phyloP scores from a whole-genome alignment of 306 rosid species.

The Lathyrus oleraceus region DNA sequence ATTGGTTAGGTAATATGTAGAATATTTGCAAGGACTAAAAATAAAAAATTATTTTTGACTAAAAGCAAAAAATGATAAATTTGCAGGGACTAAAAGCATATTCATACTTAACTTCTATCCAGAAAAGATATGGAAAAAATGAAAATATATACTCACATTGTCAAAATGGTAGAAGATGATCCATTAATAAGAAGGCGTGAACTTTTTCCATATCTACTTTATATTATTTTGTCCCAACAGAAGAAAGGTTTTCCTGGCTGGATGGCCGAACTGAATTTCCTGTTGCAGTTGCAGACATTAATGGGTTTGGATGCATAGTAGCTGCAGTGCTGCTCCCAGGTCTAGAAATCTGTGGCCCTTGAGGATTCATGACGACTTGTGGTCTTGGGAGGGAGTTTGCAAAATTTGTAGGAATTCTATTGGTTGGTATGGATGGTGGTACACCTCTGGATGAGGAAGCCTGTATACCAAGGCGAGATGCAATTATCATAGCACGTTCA shows the following conservation, averaged over 20 bases:
- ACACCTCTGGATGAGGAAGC: constrained; percentile 64
- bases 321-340: constrained; percentile 53
- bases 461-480: constrained; percentile 73
- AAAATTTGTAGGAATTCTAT: constrained; percentile 54
- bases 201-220: constrained; percentile 25
- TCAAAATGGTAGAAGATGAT: constrained; percentile 32
- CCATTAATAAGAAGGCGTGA: constrained; percentile 32
- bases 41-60: too few relatives aligned
- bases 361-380: constrained; percentile 52
- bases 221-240: constrained; percentile 55
- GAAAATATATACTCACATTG: constrained; percentile 40
- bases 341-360: constrained; percentile 62
- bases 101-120: background rate
- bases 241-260: constrained; percentile 58
- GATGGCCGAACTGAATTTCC: constrained; percentile 64
- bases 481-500: constrained; percentile 84
- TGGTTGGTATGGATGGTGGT: constrained; percentile 55
- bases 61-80: too few relatives aligned
- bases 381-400: constrained; percentile 69
- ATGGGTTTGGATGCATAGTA: constrained; percentile 47
- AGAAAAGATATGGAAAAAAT: constrained; percentile 2
- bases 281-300: constrained; percentile 47
- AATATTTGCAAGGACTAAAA: too few relatives aligned
- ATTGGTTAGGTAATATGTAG: too few relatives aligned
- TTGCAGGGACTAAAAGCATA: too few relatives aligned